Conservation (phyloP, 2,329 filamentous ascomycete genomes). For the Rhytidhysteron rufulum region DNA sequence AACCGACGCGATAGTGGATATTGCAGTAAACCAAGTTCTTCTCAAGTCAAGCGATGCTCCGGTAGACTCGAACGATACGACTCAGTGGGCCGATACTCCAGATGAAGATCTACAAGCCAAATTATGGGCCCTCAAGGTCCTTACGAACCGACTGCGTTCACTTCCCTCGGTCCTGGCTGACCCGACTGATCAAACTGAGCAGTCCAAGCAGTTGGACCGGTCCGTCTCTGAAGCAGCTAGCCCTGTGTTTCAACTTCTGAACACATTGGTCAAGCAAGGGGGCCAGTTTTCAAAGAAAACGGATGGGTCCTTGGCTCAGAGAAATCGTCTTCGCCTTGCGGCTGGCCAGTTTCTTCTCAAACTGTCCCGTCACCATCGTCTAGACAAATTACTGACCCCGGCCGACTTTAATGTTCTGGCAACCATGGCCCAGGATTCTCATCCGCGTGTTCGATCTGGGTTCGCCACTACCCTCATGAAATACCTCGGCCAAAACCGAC, state of each 20-base stretch:
- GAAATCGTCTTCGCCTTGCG: constrained; percentile 72
- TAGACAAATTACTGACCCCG: constrained; percentile 71
- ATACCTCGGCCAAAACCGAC: constrained; percentile 70
- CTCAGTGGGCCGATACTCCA: constrained; percentile 54
- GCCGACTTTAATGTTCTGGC: constrained; percentile 77
- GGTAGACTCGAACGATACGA: constrained; percentile 61
- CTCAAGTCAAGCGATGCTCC: constrained; percentile 60
- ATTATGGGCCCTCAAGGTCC: constrained; percentile 73
- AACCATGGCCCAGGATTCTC: constrained; percentile 73
- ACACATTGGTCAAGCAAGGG: constrained; percentile 67
- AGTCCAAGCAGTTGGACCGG: too few species aligned
- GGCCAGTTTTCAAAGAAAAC: constrained; percentile 71
- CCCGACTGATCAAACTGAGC: too few species aligned
- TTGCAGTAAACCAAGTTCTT: constrained; percentile 72
- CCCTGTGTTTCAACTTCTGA: constrained; percentile 74
- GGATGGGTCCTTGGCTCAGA: constrained; percentile 73
- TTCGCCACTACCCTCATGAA: constrained; percentile 89
- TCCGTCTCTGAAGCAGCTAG: constrained; percentile 51
- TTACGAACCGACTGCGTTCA: constrained; percentile 80
- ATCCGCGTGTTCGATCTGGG: constrained; percentile 67
- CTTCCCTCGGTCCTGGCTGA: constrained; percentile 45
- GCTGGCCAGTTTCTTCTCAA: constrained; percentile 80
- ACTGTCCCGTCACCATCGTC: constrained; percentile 69
- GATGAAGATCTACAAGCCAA: constrained; percentile 84
- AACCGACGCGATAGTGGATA: constrained; percentile 72